A percentile compares a stretch with the other conserved stretches of the same genome.
Conservation (phyloP, 2,329 filamentous ascomycete species). For the Penicillium sp. region DNA sequence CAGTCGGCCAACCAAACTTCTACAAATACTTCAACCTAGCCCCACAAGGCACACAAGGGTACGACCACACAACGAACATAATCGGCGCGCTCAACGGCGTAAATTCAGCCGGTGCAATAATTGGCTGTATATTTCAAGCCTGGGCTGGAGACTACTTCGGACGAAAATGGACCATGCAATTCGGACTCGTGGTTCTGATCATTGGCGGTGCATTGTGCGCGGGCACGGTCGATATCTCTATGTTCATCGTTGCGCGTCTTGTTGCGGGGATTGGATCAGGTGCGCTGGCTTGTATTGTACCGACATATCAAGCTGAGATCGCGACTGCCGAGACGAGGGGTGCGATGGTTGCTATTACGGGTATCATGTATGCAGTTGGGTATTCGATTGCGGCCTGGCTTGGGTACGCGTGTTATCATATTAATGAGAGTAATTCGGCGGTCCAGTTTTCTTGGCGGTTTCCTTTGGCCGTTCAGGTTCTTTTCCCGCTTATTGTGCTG, state of each 20-base stretch:
- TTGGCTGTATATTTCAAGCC: slow-evolving; percentile 39
- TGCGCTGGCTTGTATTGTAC: slow-evolving; percentile 29
- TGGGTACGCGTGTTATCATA: slow-evolving; percentile 43
- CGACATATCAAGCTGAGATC: slow-evolving; percentile 40
- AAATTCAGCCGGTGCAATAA: slow-evolving; percentile 44
- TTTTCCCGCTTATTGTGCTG: slow-evolving; percentile 43
- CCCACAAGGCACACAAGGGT: slow-evolving; percentile 39
- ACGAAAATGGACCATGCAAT: slow-evolving; percentile 31
- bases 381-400: slow-evolving; percentile 44
- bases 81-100: slow-evolving; percentile 50
- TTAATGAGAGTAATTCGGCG: slow-evolving; percentile 21
- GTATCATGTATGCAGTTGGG: slow-evolving; percentile 45
- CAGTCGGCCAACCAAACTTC: slow-evolving; percentile 49
- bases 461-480: slow-evolving; percentile 46
- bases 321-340: slow-evolving; percentile 41
- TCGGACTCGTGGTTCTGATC: slow-evolving; percentile 33
- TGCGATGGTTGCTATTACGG: slow-evolving; percentile 43
- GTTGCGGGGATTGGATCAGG: slow-evolving; percentile 41
- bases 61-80: slow-evolving; percentile 43
- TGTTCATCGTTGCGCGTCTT: slow-evolving; percentile 43
- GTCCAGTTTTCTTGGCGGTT: slow-evolving; percentile 48
- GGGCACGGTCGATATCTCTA: slow-evolving; percentile 37
- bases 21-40: slow-evolving; percentile 45
- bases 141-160: slow-evolving; percentile 43
- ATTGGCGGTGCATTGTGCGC: slow-evolving; percentile 44